Evolutionary conservation across 257 asterid genomes (phyloP).

Genomic region (Solanum pennellii): DNA sequence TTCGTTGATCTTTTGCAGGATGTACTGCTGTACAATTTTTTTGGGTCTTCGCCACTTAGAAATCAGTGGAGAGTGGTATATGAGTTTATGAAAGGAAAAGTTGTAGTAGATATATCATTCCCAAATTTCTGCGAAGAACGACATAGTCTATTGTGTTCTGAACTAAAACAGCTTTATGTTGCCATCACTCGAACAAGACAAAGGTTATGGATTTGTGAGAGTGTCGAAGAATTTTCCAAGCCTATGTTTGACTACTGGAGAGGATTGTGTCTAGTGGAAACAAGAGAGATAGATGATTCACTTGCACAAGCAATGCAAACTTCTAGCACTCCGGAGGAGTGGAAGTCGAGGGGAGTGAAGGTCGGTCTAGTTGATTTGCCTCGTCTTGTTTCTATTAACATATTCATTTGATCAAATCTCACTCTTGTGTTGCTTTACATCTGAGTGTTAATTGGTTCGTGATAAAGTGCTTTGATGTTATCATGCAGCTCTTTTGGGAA

Average conservation of each 20-base stretch:
- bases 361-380: constrained; percentile 3
- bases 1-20: constrained; percentile 24
- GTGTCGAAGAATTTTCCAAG: constrained; percentile 27
- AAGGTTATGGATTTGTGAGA: constrained; percentile 65
- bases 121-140: constrained; percentile 36
- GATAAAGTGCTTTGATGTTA: background rate
- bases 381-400: background rate
- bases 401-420: background rate
- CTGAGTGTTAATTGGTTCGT: background rate
- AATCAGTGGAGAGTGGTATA: constrained; percentile 64
- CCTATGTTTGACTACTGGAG: constrained; percentile 65
- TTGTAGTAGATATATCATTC: constrained; percentile 29
- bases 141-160: constrained; percentile 54
- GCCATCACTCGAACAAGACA: constrained; percentile 66
- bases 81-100: constrained; percentile 34
- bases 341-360: constrained; percentile 59
- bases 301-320: constrained; percentile 50
- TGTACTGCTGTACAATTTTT: constrained; percentile 53
- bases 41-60: constrained; percentile 49
- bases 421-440: background rate
- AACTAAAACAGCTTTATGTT: constrained; percentile 54
- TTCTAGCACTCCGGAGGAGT: constrained; percentile 59
- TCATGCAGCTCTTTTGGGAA: constrained; percentile 51
- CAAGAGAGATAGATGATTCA: constrained; percentile 34
- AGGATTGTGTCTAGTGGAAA: constrained; percentile 42